These are phyloP conservation scores for Mortierella sp. DNA, from an alignment of 371 early-diverging fungal species.

Conservation along the genomic window DNA sequence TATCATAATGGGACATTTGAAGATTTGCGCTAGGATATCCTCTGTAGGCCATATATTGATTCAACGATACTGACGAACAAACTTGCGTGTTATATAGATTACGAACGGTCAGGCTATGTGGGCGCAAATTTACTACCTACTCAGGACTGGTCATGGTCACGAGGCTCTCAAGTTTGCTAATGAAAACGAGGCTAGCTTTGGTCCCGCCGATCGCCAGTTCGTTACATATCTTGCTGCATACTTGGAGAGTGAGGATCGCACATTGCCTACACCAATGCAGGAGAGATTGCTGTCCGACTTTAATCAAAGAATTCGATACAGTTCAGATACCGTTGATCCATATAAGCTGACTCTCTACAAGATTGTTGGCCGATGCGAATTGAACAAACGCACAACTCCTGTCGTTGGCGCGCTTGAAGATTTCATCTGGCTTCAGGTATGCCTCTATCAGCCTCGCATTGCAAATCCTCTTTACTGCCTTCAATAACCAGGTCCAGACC, in stretches of 20 bases:
- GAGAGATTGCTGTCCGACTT: conserved; percentile 69
- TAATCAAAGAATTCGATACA: conserved; percentile 67
- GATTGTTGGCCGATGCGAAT: conserved; percentile 89
- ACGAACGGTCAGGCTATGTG: conserved; percentile 80
- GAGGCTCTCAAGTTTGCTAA: conserved; percentile 77
- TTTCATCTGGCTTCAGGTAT: conserved; percentile 52
- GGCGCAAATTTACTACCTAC: conserved; percentile 84
- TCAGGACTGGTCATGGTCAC: conserved; percentile 77
- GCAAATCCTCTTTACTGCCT: background rate
- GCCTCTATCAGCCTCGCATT: background rate
- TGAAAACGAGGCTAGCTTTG: conserved; percentile 62
- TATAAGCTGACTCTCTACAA: conserved; percentile 91
- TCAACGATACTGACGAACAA: background rate
- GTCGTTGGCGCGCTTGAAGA: conserved; percentile 57
- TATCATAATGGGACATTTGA: conserved; percentile 28
- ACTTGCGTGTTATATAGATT: conserved; percentile 49
- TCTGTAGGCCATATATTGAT: background rate
- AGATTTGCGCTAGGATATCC: background rate
- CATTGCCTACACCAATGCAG: conserved; percentile 62
- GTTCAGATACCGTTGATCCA: conserved; percentile 73
- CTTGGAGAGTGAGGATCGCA: conserved; percentile 60
- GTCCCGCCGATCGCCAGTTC: conserved; percentile 71
- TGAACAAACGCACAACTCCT: conserved; percentile 70
- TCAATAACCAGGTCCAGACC: background rate
- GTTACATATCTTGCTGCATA: conserved; percentile 77